Evolutionary conservation across 805 yeast species (phyloP).

Genomic region (Ogataea pilisensis): DNA sequence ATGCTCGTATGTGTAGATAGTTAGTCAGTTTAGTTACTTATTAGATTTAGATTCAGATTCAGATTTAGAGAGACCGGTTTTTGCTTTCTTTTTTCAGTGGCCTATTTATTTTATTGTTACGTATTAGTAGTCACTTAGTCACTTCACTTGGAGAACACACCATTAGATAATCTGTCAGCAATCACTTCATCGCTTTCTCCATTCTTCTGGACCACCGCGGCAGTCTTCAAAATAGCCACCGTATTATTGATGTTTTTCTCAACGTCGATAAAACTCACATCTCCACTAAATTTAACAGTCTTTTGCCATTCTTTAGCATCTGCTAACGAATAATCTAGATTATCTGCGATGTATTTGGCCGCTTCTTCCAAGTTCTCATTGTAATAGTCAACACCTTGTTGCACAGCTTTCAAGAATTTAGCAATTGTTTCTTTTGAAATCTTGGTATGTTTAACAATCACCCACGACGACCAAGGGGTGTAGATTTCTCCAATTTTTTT

Average conservation of each 20-base stretch:
- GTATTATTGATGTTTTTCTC: constrained; percentile 52
- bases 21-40: too few species aligned
- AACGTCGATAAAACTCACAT: constrained; percentile 47
- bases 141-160: too few species aligned
- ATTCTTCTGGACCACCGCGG: constrained; percentile 47
- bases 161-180: constrained; percentile 11
- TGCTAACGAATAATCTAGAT: constrained; percentile 69
- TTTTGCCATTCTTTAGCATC: constrained; percentile 82
- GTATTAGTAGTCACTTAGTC: too few species aligned
- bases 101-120: too few species aligned
- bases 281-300: constrained; percentile 61
- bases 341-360: constrained; percentile 54
- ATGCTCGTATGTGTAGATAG: too few species aligned
- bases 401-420: constrained; percentile 49
- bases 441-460: constrained; percentile 52
- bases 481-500: constrained; percentile 81
- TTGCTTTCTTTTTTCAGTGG: too few species aligned
- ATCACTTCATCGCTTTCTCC: constrained; percentile 16
- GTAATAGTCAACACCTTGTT: constrained; percentile 68
- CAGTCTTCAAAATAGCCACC: constrained; percentile 49
- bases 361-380: constrained; percentile 58
- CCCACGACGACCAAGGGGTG: constrained; percentile 98
- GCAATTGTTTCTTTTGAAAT: constrained; percentile 27
- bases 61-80: too few species aligned
- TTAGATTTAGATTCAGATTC: too few species aligned